A percentile compares a stretch with the other conserved stretches of the same genome.
phyloP scores from a whole-genome alignment of 1,139 yeast genomes.

The Geotrichum phurueaensis region DNA sequence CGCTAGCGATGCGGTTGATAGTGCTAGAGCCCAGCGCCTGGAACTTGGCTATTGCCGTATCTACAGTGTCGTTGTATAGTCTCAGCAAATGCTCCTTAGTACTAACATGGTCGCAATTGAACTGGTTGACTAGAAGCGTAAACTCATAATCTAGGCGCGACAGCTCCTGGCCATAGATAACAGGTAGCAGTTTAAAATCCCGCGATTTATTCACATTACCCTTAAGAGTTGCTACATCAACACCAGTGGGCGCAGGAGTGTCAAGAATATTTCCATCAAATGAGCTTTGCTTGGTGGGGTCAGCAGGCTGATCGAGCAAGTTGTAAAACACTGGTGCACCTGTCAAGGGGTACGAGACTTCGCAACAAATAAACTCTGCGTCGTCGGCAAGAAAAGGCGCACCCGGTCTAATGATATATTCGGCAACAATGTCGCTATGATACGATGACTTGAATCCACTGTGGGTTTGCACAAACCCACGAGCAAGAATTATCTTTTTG shows the following conservation, averaged over 20 bases:
- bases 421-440: conserved; percentile 43
- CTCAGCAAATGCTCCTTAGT: conserved; percentile 35
- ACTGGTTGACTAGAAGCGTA: conserved; percentile 35
- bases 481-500: conserved; percentile 52
- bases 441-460: conserved; percentile 47
- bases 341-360: conserved; percentile 43
- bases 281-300: neutral
- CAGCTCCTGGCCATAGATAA: conserved; percentile 27
- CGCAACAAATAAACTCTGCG: conserved; percentile 43
- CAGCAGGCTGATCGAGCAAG: neutral
- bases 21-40: conserved; percentile 33
- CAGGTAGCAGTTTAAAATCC: conserved; percentile 23
- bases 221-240: conserved; percentile 22
- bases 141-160: conserved; percentile 31
- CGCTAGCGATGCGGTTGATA: conserved; percentile 31
- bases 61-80: conserved; percentile 36
- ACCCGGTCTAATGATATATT: conserved; percentile 43
- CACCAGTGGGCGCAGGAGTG: conserved; percentile 17
- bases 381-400: conserved; percentile 45
- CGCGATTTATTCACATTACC: conserved; percentile 9
- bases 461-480: conserved; percentile 44
- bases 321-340: conserved; percentile 33
- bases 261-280: conserved; percentile 5
- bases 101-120: conserved; percentile 33
- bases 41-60: conserved; percentile 40